Evolutionary conservation across 176 grass and related monocot genomes (phyloP).

Genomic region (Tillandsia fasciculata): DNA sequence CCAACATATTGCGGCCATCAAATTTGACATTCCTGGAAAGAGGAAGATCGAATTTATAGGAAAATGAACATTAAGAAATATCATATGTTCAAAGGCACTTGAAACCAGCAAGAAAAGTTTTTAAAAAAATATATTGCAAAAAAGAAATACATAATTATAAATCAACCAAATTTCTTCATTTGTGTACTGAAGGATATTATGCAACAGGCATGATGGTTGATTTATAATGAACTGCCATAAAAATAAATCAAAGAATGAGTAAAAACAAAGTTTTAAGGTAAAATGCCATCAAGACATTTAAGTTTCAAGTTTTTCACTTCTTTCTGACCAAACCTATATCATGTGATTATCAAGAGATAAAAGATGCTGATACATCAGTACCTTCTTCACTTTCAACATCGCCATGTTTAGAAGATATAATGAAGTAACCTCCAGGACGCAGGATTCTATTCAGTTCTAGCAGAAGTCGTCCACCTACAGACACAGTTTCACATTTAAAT

Average conservation of each 20-base stretch:
- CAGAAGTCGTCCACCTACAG: constrained; percentile 70
- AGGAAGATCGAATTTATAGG: neutral
- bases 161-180: neutral
- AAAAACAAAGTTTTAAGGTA: too few relatives aligned
- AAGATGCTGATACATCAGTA: constrained; percentile 4
- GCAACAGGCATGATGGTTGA: too few relatives aligned
- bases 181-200: constrained; percentile 1
- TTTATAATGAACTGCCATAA: too few relatives aligned
- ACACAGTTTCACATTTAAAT: constrained; percentile 23
- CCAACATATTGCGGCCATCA: constrained; percentile 76
- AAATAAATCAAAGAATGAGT: neutral
- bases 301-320: neutral
- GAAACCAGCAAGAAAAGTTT: constrained; percentile 1
- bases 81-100: too few relatives aligned
- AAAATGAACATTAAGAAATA: neutral
- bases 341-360: neutral
- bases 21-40: constrained; percentile 64
- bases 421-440: constrained; percentile 91
- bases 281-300: too few relatives aligned
- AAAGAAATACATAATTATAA: constrained; percentile 3
- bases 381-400: constrained; percentile 92
- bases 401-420: constrained; percentile 71
- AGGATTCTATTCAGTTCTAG: constrained; percentile 95
- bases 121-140: constrained; percentile 1
- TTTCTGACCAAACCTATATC: neutral